Base-by-base conservation (phyloP, 192 early-diverging fungal genomes). In the Linnemannia hyalina region DNA sequence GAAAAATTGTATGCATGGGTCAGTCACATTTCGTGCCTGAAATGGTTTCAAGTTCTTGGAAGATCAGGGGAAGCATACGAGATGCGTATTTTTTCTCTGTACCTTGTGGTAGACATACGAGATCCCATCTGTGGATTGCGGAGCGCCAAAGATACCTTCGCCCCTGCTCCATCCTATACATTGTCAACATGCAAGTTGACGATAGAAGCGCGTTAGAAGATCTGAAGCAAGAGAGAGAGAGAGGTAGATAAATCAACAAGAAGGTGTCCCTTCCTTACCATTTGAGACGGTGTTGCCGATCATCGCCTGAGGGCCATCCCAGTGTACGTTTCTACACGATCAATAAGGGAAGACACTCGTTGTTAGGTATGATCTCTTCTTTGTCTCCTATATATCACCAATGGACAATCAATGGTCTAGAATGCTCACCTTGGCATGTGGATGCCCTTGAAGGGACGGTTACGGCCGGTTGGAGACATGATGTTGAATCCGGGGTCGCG, bases 21-120 rank as follows among this genome's bases (percentile, higher is more conserved):
- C 13, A 65, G 26, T 29, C 1, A 15, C 7, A 29, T 15, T 46
- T 46, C 23, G 29, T 35, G 60, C 60, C 13, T 32, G 60, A 35
- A 65, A 15, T 16, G 60, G 60, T 32, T 65, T 65, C 26, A 65
- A 26, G 8, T 29, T 60, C 0, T 6, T 57, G 8, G 29, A 2
- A 16, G 18, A 22, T 40, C 38, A 40, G 22, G 22, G 22, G 54
- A 55, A 55, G 54, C 18, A 20, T 40, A 6, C 3, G 44, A 46
- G 7, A 10, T 60, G 57, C 10, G n/a, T 32, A 32, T 13, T 32
- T 73, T 23, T 35, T 40, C 38, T 40, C 38, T 20, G 47, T 80
- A 85, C 83, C 83, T 86, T 86, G 23, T 80, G 44, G 46, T 78
- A 86, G 7, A 77, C 72, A 57, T 63, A 86, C 32, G 84, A 71